A percentile compares a stretch with the other conserved stretches of the same genome.
phyloP scores from a whole-genome alignment of 106 monocot genomes.

The Acanthochlamys bracteata region DNA sequence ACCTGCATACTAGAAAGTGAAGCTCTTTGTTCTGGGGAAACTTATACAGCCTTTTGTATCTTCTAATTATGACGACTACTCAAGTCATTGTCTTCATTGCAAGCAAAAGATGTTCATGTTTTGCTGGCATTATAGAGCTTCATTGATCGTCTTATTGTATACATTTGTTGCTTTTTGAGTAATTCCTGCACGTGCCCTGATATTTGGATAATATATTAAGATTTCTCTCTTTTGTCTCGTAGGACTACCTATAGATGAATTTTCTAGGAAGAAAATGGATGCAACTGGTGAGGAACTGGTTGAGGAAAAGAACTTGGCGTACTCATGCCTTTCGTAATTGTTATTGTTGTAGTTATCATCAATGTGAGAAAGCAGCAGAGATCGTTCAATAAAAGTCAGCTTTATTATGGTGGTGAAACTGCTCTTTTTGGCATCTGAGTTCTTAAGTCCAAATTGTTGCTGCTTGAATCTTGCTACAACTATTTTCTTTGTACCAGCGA shows the following conservation, averaged over 20 bases:
- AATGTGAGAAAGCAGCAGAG: not conserved
- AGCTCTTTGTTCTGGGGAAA: no score
- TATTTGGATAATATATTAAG: not conserved
- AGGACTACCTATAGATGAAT: constrained; percentile 11
- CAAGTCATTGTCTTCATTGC: no score
- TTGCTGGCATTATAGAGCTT: no score
- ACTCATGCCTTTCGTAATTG: constrained; percentile 11
- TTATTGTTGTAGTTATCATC: not conserved
- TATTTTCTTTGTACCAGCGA: not conserved
- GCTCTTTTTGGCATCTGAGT: not conserved
- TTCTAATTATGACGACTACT: no score
- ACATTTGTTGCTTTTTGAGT: not conserved
- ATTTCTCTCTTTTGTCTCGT: not conserved
- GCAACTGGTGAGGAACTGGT: constrained; percentile 7
- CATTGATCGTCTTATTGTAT: not conserved
- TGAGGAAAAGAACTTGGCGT: constrained; percentile 14
- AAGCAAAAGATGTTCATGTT: no score
- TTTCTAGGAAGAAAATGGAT: constrained; percentile 12
- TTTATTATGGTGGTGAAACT: not conserved
- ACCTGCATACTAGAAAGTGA: no score
- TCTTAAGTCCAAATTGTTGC: no score
- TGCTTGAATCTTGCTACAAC: not conserved
- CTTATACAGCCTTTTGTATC: no score
- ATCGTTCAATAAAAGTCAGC: no score
- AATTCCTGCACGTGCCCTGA: not conserved